Evolutionary conservation across 371 early-diverging fungal species (phyloP), one percentile per base, ranked within the genome.

Genomic region (Zopfochytrium polystomum): DNA sequence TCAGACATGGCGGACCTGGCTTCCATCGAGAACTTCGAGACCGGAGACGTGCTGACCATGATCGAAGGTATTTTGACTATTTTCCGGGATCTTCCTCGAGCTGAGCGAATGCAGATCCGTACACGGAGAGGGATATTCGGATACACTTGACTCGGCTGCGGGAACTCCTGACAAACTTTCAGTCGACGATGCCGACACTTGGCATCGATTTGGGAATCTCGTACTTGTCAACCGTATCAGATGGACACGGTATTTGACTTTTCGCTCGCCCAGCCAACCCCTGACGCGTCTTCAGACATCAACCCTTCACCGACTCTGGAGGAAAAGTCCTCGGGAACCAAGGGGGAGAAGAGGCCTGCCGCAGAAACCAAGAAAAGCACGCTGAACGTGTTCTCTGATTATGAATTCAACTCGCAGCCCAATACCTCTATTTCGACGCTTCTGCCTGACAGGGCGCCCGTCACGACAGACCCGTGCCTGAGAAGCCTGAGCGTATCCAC

Each of bases 91-190:
- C 26, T 23, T 22, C 22, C n/a, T 22, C 6, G 23, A 31, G 11
- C 18, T 26, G 23, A 29, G 22, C 27, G 18, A 33, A 35, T 43
- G 7, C 72, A 86, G 92, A 87, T 51, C 75, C 65, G 33, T 96
- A 93, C 72, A 91, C 85, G 43, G 95, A 93, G 60, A 88, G 92
- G 51, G 96, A 94, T 67, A 89, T 89, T 3, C 87, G 92, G 54
- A 74, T 92, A 52, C 96, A 96, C 65, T 76, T 96, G 67, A 84
- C 80, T 58, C 88, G 93, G 51, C 79, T 94, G 26, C 85, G 92
- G 35, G 93, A 94, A 72, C 68, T 93, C 32, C 78, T 96, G 48
- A 84, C 81, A 44, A 87, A 89, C 18, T 89, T 90, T 47, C 82
- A 85, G 60, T 85, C 85, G 44, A 81, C 78, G n/a, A 72, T 86